These are phyloP conservation scores for Staphylotrichum tortipilum DNA, from an alignment of 495 filamentous ascomycete species.

Conservation along the genomic window DNA sequence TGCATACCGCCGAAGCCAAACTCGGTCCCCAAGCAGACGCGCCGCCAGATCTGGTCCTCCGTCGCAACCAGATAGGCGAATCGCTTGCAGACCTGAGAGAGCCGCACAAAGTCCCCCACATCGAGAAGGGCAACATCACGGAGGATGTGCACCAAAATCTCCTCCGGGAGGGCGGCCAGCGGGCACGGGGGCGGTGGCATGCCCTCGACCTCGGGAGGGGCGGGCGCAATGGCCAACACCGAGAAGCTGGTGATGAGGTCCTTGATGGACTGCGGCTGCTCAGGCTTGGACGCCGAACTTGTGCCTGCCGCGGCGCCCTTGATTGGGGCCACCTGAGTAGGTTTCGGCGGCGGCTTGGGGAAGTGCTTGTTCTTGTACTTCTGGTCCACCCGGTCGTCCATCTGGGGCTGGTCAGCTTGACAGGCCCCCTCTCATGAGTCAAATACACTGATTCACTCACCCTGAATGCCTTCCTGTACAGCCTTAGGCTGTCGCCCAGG, in stretches of 20 bases:
- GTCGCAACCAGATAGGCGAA: slow-evolving; percentile 76
- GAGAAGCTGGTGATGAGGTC: slow-evolving; percentile 73
- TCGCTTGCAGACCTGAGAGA: slow-evolving; percentile 75
- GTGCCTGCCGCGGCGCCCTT: background rate
- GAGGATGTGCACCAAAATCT: slow-evolving; percentile 59
- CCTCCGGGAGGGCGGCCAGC: slow-evolving; percentile 66
- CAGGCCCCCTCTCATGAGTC: background rate
- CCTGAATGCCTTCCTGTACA: slow-evolving; percentile 85
- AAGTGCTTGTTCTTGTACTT: slow-evolving; percentile 88
- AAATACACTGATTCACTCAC: slow-evolving; percentile 33
- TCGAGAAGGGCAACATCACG: slow-evolving; percentile 65
- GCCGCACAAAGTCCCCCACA: slow-evolving; percentile 66
- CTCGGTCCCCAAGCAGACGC: slow-evolving; percentile 57
- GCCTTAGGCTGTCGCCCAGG: slow-evolving; percentile 77
- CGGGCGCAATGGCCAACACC: slow-evolving; percentile 49
- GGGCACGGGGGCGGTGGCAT: slow-evolving; percentile 66
- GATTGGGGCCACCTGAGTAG: slow-evolving; percentile 21
- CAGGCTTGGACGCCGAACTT: background rate
- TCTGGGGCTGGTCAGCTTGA: slow-evolving; percentile 35
- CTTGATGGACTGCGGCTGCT: slow-evolving; percentile 38
- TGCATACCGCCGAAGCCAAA: slow-evolving; percentile 80
- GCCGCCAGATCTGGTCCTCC: slow-evolving; percentile 85
- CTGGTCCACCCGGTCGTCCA: slow-evolving; percentile 77
- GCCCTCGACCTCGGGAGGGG: slow-evolving; percentile 50
- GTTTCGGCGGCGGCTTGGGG: slow-evolving; percentile 42